These are phyloP conservation scores for Candida pseudocylindracea DNA, from an alignment of 1,139 yeast genomes.

Conservation along the genomic window DNA sequence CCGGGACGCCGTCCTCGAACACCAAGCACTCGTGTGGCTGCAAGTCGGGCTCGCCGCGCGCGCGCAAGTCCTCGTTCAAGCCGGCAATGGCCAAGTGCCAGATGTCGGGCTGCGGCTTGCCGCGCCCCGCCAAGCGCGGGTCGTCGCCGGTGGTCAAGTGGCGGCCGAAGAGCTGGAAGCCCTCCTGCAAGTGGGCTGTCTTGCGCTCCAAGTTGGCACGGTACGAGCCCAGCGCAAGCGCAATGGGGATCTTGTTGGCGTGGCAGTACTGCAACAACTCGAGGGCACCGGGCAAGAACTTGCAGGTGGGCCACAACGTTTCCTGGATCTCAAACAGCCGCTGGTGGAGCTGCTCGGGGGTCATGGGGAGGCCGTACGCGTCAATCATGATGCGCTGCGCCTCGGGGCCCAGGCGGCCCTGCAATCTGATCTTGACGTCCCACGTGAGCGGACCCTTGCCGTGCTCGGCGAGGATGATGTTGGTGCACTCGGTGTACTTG, in stretches of 20 bases:
- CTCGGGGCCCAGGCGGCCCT: conserved; percentile 74
- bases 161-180: conserved; percentile 39
- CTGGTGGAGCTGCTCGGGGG: conserved; percentile 36
- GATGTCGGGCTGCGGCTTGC: conserved; percentile 86
- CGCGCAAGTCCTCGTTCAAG: conserved; percentile 24
- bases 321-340: conserved; percentile 32
- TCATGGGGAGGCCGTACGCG: conserved; percentile 41
- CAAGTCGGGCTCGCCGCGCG: conserved; percentile 27
- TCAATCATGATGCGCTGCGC: conserved; percentile 39
- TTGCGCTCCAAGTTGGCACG: conserved; percentile 35
- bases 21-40: conserved; percentile 47
- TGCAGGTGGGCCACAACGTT: conserved; percentile 35
- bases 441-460: conserved; percentile 71
- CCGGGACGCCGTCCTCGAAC: conserved; percentile 89
- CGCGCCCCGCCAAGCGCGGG: conserved; percentile 63
- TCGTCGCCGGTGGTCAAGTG: conserved; percentile 82
- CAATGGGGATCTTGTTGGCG: conserved; percentile 41
- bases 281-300: conserved; percentile 67
- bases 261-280: conserved; percentile 35
- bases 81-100: conserved; percentile 65
- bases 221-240: conserved; percentile 80
- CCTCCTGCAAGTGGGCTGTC: conserved; percentile 40
- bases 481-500: conserved; percentile 58
- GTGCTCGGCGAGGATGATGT: conserved; percentile 37
- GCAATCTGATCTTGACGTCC: conserved; percentile 71